A percentile compares a stretch with the other conserved stretches of the same genome.
phyloP scores from a whole-genome alignment of 768 basidiomycete genomes.

The Tylopilus plumbeoviolaceoides region DNA sequence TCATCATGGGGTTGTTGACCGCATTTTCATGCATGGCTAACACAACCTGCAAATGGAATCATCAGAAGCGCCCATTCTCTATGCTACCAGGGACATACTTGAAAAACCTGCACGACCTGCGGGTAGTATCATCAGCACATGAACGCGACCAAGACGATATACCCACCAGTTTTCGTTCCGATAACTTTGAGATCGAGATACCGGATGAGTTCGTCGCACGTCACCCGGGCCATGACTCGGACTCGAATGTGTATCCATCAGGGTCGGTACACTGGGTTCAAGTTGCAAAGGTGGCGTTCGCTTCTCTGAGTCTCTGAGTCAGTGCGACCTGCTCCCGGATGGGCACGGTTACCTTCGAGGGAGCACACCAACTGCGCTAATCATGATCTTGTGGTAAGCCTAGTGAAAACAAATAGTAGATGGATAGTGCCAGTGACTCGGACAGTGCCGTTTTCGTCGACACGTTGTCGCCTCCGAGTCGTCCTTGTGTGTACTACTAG shows the following conservation, averaged over 20 bases:
- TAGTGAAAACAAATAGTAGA: too few relatives aligned
- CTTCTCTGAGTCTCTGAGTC: too few relatives aligned
- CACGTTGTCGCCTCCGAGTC: too few relatives aligned
- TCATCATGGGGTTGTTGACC: conserved; percentile 10
- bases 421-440: too few relatives aligned
- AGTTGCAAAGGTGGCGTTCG: conserved; percentile 11
- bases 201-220: conserved; percentile 9
- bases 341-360: too few relatives aligned
- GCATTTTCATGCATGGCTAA: conserved; percentile 24
- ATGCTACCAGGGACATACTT: conserved; percentile 9
- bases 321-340: conserved; percentile 6
- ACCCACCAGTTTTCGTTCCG: conserved; percentile 16
- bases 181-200: conserved; percentile 3
- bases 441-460: too few relatives aligned
- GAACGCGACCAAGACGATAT: not conserved
- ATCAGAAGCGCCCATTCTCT: not conserved
- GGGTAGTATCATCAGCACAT: conserved; percentile 1
- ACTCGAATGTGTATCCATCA: conserved; percentile 5
- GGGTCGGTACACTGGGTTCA: conserved; percentile 15
- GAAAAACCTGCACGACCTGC: conserved; percentile 17
- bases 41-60: conserved; percentile 11
- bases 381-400: too few relatives aligned
- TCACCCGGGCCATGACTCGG: too few relatives aligned
- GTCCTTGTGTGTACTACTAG: too few relatives aligned
- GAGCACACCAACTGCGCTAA: too few relatives aligned